Evolutionary conservation across 805 yeast species (phyloP), one percentile per base, ranked within the genome.

Genomic region (Schwanniomyces yamadae): DNA sequence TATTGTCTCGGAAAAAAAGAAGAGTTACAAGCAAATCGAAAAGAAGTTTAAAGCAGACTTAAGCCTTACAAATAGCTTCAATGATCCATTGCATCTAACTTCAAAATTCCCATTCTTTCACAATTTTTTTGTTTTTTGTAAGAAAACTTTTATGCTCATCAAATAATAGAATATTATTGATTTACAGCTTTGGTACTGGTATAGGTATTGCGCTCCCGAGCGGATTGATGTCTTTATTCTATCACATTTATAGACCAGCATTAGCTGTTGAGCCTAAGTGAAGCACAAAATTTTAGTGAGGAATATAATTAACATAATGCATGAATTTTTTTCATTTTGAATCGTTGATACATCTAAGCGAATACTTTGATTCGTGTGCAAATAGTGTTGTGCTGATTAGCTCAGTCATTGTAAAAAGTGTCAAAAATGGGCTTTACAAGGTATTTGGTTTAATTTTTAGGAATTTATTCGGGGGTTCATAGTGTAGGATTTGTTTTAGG

Each of bases 201-300:
- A 47, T 66, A 23, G 67, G 71, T 1, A 46, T 67, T 13, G 71
- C 72, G 2, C 28, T 57, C 25, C 52, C 63, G n/a, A n/a, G n/a
- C n/a, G n/a, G n/a, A n/a, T n/a, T n/a, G n/a, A n/a, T n/a, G n/a
- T n/a, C n/a, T n/a, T n/a, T n/a, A n/a, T n/a, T n/a, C n/a, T n/a
- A n/a, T n/a, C n/a, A n/a, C n/a, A n/a, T n/a, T n/a, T n/a, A n/a
- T n/a, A n/a, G n/a, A n/a, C n/a, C n/a, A n/a, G n/a, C n/a, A n/a
- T n/a, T n/a, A n/a, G n/a, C n/a, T n/a, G n/a, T n/a, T n/a, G n/a
- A n/a, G n/a, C n/a, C n/a, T n/a, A n/a, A n/a, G n/a, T n/a, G n/a
- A n/a, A n/a, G n/a, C n/a, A n/a, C n/a, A n/a, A n/a, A n/a, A n/a
- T n/a, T n/a, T n/a, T n/a, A n/a, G n/a, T n/a, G n/a, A n/a, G n/a